Percentiles rank a stretch among this genome's conserved stretches.
Conservation (phyloP, 352 stramenopile species). For the Pythium volutum region DNA sequence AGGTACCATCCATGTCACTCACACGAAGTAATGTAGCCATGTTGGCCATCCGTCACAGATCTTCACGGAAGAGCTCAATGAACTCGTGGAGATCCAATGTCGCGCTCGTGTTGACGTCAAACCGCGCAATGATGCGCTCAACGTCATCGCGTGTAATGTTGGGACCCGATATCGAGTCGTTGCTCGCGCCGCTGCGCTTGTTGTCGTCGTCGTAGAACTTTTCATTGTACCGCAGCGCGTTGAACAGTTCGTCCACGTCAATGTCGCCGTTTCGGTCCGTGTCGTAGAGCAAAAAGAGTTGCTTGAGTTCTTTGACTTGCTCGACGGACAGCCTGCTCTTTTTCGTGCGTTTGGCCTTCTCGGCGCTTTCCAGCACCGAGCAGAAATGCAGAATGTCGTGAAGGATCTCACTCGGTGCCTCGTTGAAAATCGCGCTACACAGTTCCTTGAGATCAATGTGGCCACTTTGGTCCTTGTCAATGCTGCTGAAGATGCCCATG, state of each 20-base stretch:
- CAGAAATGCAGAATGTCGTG: constrained; percentile 61
- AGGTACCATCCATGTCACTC: background rate
- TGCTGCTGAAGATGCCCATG: constrained; percentile 71
- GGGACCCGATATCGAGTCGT: background rate
- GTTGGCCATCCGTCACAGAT: constrained; percentile 34
- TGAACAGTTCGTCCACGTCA: constrained; percentile 64
- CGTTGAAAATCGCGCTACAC: constrained; percentile 53
- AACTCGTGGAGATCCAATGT: constrained; percentile 76
- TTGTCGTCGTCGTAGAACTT: constrained; percentile 56
- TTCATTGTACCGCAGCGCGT: constrained; percentile 64
- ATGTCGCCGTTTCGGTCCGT: constrained; percentile 64
- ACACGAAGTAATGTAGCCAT: constrained; percentile 10
- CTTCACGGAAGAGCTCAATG: constrained; percentile 76
- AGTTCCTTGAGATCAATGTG: constrained; percentile 72
- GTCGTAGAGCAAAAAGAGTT: constrained; percentile 75
- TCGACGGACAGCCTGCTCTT: constrained; percentile 54
- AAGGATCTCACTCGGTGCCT: constrained; percentile 35
- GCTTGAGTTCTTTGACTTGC: constrained; percentile 55
- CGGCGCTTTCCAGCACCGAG: constrained; percentile 44
- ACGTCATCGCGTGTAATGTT: constrained; percentile 58
- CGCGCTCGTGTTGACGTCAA: constrained; percentile 71
- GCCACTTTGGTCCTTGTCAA: constrained; percentile 74
- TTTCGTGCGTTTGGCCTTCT: constrained; percentile 42
- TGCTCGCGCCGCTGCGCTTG: background rate
- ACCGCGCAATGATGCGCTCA: constrained; percentile 66